These are phyloP conservation scores for Cladorrhinum sp. DNA, from an alignment of 2,329 filamentous ascomycete genomes.

Conservation along the genomic window DNA sequence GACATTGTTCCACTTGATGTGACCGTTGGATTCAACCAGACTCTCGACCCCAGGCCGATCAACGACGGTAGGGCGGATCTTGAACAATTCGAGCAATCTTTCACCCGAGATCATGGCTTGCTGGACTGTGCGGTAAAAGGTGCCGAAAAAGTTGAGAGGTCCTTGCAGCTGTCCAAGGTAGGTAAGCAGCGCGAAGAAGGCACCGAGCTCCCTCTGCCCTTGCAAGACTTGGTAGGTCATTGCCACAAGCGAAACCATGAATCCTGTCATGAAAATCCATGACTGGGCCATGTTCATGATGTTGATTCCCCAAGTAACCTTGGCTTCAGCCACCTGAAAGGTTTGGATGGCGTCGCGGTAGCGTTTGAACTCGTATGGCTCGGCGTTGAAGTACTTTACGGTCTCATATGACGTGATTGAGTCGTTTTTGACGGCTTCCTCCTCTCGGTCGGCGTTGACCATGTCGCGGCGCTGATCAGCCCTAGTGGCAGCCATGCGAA, in stretches of 20 bases:
- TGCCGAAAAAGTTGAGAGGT: conserved; percentile 84
- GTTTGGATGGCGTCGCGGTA: conserved; percentile 67
- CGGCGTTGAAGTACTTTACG: conserved; percentile 87
- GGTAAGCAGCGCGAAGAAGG: conserved; percentile 70
- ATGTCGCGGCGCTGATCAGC: conserved; percentile 88
- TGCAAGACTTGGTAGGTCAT: conserved; percentile 74
- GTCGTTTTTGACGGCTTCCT: conserved; percentile 97
- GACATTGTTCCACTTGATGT: conserved; percentile 84
- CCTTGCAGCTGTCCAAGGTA: conserved; percentile 79
- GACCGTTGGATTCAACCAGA: conserved; percentile 69
- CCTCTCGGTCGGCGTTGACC: conserved; percentile 91
- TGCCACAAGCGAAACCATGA: conserved; percentile 69
- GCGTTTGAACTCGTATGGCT: conserved; percentile 72
- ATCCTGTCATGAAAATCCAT: conserved; percentile 73
- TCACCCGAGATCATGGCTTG: conserved; percentile 97
- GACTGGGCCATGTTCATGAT: conserved; percentile 80
- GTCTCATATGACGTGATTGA: conserved; percentile 99
- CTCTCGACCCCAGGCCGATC: conserved; percentile 65
- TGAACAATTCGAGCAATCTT: conserved; percentile 91
- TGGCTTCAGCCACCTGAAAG: conserved; percentile 72
- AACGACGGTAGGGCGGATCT: conserved; percentile 87
- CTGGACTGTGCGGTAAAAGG: conserved; percentile 93
- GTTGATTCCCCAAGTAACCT: conserved; percentile 72
- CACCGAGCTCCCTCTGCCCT: conserved; percentile 61
- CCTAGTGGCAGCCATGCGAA: conserved; percentile 91